Evolutionary conservation across 805 yeast genomes (phyloP).

Genomic region (Hanseniaspora mollemarum): DNA sequence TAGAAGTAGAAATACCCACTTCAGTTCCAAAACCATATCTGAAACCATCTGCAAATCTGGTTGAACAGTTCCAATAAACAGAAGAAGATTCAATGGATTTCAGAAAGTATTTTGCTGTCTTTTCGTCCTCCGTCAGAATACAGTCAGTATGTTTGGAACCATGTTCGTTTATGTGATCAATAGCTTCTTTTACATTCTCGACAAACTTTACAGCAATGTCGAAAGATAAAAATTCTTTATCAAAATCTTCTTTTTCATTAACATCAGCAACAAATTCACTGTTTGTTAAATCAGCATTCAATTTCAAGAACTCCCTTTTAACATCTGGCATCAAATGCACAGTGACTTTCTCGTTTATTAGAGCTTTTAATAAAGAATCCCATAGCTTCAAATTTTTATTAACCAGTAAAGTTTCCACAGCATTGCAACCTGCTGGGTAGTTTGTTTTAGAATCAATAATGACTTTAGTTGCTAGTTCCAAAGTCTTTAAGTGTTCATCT

Average conservation of each 20-base stretch:
- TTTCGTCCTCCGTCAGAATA: conserved; percentile 67
- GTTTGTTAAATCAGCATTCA: conserved; percentile 18
- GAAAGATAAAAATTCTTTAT: conserved; percentile 69
- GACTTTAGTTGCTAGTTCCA: conserved; percentile 63
- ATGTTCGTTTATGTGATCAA: conserved; percentile 73
- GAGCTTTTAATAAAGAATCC: conserved; percentile 33
- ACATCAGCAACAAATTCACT: conserved; percentile 33
- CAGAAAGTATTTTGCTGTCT: conserved; percentile 62
- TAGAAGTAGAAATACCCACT: conserved; percentile 93
- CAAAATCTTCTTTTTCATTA: conserved; percentile 50
- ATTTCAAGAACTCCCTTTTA: conserved; percentile 25
- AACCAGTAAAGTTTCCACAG: conserved; percentile 76
- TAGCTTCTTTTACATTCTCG: conserved; percentile 54
- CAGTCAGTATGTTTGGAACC: conserved; percentile 96
- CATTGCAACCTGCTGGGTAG: conserved; percentile 99
- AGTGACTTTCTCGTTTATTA: conserved; percentile 58
- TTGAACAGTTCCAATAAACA: conserved; percentile 94
- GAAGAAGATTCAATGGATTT: conserved; percentile 89
- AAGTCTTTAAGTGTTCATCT: conserved; percentile 49
- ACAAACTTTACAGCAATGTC: conserved; percentile 69
- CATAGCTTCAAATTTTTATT: conserved; percentile 30
- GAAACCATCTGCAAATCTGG: conserved; percentile 97
- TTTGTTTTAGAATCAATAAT: conserved; percentile 83
- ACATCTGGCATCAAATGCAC: conserved; percentile 54
- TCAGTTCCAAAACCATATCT: conserved; percentile 98